Evolutionary conservation across 805 yeast species (phyloP), one percentile per base, ranked within the genome.

Genomic region (Helenozyma baotianmanensis): DNA sequence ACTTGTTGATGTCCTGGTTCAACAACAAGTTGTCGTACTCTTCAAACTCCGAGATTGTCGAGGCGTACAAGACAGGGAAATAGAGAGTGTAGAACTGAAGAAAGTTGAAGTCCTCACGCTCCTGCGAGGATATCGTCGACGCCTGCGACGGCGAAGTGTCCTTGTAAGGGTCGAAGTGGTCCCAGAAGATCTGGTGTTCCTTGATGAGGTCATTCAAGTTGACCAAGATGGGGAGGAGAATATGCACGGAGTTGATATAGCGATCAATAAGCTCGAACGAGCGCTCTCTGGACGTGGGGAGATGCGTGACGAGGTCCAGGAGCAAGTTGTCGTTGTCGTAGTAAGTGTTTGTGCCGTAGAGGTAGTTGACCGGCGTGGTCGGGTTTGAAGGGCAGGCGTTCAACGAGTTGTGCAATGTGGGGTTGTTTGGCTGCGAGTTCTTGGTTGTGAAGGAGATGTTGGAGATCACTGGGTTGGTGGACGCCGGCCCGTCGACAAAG

Each of bases 31-130:
- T 69, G 40, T 74, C 74, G 41, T 64, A 68, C 43, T 76, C 81
- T 47, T 76, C 80, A 47, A 72, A 76, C 44, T 74, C 76, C 9
- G 80, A 72, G 21, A 75, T 74, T 1, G 78, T 67, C 2, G 80
- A 70, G 2, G 81, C 80, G 49, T 75, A 76, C 9, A 75, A 50
- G 2, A 76, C 67, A 0, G 82, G 76, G 42, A 74, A 73, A 35
- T 75, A 59, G 1, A 68, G 50, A 6, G 74, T 62, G 40, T 69
- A 68, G 47, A 76, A 76, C 27, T 70, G 68, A 18, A 66, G 45
- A 25, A 51, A 48, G 35, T 64, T 66, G 35, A 73, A 50, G 4
- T 51, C 53, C 4, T 48, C 40, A 13, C 49, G 35, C 15, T 36
- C 29, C 14, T 41, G 34, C 2, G 46, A 27, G 11, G 43, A 25